Percentiles rank a stretch among this genome's conserved stretches.
phyloP scores from a whole-genome alignment of 495 filamentous ascomycete genomes.

The Endocarpon pusillum region DNA sequence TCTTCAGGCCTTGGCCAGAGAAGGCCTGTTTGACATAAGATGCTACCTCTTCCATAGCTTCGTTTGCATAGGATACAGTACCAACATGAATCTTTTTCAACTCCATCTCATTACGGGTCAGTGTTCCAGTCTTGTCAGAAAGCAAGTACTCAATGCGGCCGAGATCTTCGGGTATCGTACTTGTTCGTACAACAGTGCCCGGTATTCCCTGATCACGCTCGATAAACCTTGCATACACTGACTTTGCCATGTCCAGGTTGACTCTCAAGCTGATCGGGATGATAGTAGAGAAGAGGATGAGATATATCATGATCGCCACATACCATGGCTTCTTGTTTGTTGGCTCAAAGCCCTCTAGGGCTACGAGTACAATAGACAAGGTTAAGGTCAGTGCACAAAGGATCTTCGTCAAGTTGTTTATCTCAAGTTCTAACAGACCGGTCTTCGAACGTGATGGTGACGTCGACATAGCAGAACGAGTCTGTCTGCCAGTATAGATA shows the following conservation, averaged over 20 bases:
- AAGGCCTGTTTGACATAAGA: slow-evolving; percentile 76
- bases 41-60: slow-evolving; percentile 93
- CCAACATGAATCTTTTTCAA: slow-evolving; percentile 97
- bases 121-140: slow-evolving; percentile 91
- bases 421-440: slow-evolving; percentile 85
- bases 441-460: slow-evolving; percentile 82
- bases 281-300: slow-evolving; percentile 97
- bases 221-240: slow-evolving; percentile 89
- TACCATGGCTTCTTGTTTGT: slow-evolving; percentile 61
- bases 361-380: slow-evolving; percentile 80
- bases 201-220: slow-evolving; percentile 78
- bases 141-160: slow-evolving; percentile 92
- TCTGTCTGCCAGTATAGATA: slow-evolving; percentile 89
- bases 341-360: slow-evolving; percentile 60
- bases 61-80: slow-evolving; percentile 92
- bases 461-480: slow-evolving; percentile 84
- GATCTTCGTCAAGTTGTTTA: slow-evolving; percentile 96
- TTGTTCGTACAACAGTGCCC: slow-evolving; percentile 84
- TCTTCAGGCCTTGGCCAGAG: slow-evolving; percentile 25
- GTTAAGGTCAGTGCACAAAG: slow-evolving; percentile 74
- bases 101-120: slow-evolving; percentile 98
- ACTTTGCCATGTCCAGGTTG: slow-evolving; percentile 94
- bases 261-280: slow-evolving; percentile 93
- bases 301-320: slow-evolving; percentile 82
- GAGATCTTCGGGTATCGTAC: slow-evolving; percentile 92